phyloP scores from a whole-genome alignment of 257 asterid genomes.

The Solanum corneliomulleri region DNA sequence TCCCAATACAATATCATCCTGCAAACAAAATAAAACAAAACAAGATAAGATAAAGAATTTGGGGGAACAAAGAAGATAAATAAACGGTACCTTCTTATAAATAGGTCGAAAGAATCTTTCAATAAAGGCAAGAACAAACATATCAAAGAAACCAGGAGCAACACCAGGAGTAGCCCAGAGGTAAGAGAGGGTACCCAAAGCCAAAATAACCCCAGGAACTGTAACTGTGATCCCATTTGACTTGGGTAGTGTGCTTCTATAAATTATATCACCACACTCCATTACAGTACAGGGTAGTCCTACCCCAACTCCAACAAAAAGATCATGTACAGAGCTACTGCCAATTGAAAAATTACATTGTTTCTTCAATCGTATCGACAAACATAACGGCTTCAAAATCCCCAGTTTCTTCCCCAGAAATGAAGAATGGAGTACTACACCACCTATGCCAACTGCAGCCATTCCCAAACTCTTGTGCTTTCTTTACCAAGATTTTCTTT shows the following conservation, averaged over 20 bases:
- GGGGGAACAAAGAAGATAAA: background rate
- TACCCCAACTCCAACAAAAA: conserved; percentile 88
- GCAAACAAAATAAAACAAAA: conserved; percentile 1
- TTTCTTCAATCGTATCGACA: conserved; percentile 16
- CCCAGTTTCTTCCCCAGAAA: conserved; percentile 53
- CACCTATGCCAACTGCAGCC: conserved; percentile 55
- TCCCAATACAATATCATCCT: conserved; percentile 94
- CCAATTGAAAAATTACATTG: conserved; percentile 5
- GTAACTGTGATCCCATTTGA: conserved; percentile 59
- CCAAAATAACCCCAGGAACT: conserved; percentile 78
- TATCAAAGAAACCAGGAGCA: conserved; percentile 97
- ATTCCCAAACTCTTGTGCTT: conserved; percentile 10
- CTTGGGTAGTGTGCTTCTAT: conserved; percentile 85
- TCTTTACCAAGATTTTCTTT: background rate
- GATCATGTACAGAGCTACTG: conserved; percentile 38
- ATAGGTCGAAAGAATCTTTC: conserved; percentile 70
- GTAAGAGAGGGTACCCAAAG: conserved; percentile 75
- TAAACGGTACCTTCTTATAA: conserved; percentile 53
- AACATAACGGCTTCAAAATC: conserved; percentile 16
- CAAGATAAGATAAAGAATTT: background rate
- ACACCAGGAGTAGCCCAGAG: conserved; percentile 99
- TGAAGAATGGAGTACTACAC: conserved; percentile 45
- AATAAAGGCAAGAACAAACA: conserved; percentile 89
- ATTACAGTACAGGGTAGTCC: conserved; percentile 96
- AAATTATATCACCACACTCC: conserved; percentile 94